Evolutionary conservation across 2,329 filamentous ascomycete species (phyloP).

Genomic region (Colletotrichum phormii): DNA sequence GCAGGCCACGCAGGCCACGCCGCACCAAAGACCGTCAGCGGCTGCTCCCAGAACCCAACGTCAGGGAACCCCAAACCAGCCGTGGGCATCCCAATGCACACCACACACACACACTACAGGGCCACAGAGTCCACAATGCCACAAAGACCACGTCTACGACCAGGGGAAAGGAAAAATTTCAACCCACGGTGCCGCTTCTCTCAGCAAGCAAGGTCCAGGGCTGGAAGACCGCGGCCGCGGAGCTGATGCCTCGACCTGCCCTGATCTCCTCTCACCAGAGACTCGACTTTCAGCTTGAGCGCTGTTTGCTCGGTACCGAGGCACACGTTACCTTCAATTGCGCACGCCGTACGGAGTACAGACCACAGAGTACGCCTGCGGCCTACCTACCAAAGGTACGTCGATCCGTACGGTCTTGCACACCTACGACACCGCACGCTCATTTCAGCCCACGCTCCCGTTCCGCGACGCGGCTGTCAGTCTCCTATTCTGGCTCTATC

Average conservation of each 20-base stretch:
- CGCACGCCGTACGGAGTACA: background rate
- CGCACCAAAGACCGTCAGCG: background rate
- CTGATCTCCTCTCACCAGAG: slow-evolving; percentile 7
- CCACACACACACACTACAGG: background rate
- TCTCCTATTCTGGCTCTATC: slow-evolving; percentile 32
- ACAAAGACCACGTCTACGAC: background rate
- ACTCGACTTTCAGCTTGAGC: background rate
- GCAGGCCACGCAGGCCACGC: background rate
- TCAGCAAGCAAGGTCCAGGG: no score
- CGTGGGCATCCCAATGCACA: background rate
- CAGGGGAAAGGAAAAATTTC: slow-evolving; percentile 1
- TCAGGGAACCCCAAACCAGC: slow-evolving; percentile 2
- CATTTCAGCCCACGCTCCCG: slow-evolving; percentile 26
- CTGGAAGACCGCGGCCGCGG: slow-evolving; percentile 33
- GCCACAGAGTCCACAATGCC: background rate
- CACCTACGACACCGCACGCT: background rate
- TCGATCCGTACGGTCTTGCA: background rate
- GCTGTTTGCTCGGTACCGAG: slow-evolving; percentile 28
- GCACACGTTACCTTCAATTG: slow-evolving; percentile 13
- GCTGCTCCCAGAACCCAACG: background rate
- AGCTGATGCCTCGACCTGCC: background rate
- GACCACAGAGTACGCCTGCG: no score
- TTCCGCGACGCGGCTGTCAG: slow-evolving; percentile 27
- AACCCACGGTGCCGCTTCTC: slow-evolving; percentile 12
- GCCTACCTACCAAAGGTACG: background rate